These are phyloP conservation scores for Trichoderma reesei DNA, from an alignment of 495 filamentous ascomycete genomes.

Conservation along the genomic window DNA sequence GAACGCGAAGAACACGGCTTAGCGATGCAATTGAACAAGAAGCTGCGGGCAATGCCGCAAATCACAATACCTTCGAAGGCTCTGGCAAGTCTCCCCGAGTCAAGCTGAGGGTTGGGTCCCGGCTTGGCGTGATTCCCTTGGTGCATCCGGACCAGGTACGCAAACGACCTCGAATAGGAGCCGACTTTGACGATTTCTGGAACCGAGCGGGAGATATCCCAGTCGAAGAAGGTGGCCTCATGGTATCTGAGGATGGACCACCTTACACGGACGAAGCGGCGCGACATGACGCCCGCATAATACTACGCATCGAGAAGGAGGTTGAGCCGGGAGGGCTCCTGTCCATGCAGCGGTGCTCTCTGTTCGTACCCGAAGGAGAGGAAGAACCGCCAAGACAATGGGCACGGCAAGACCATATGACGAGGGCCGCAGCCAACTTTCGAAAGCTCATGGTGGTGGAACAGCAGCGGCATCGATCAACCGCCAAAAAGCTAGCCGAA, in stretches of 20 bases:
- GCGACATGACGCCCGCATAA: constrained; percentile 41
- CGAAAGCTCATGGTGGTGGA: constrained; percentile 68
- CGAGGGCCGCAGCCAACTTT: constrained; percentile 71
- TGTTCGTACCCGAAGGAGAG: constrained; percentile 68
- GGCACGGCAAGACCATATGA: constrained; percentile 75
- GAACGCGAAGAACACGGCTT: constrained; percentile 5
- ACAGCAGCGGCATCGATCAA: constrained; percentile 54
- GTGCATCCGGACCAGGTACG: constrained; percentile 45
- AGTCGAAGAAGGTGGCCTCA: constrained; percentile 40
- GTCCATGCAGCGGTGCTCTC: constrained; percentile 57
- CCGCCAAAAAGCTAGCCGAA: constrained; percentile 58
- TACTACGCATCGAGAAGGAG: constrained; percentile 58
- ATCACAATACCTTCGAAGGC: constrained; percentile 17
- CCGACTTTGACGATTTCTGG: constrained; percentile 45
- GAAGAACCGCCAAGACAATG: constrained; percentile 68
- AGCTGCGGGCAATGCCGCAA: constrained; percentile 16
- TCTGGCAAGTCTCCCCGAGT: constrained; percentile 28
- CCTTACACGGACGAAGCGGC: constrained; percentile 42
- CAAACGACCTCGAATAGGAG: constrained; percentile 33
- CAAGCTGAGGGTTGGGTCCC: constrained; percentile 26
- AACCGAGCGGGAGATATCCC: constrained; percentile 32
- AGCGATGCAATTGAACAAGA: constrained; percentile 15
- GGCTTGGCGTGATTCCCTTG: constrained; percentile 36
- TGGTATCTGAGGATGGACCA: constrained; percentile 44
- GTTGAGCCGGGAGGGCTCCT: constrained; percentile 65